These are phyloP conservation scores for Pseudogymnoascus sp. DNA, from an alignment of 2,329 filamentous ascomycete genomes.

Conservation along the genomic window DNA sequence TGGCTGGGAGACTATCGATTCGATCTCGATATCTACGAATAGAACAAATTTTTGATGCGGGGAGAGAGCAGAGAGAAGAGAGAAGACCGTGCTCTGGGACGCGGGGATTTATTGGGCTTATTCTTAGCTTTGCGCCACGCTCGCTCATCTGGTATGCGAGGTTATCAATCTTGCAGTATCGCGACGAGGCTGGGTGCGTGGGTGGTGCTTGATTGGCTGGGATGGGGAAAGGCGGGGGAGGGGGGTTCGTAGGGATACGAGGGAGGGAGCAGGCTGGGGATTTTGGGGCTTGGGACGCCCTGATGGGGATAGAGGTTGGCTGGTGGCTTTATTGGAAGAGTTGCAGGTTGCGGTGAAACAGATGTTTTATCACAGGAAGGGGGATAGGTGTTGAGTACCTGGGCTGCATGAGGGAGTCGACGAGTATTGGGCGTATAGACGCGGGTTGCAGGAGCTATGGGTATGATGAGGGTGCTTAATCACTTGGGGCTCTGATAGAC, in stretches of 20 bases:
- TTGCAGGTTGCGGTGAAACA: not conserved
- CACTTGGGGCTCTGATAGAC: not conserved
- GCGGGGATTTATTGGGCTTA: not conserved
- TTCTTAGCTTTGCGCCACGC: not conserved
- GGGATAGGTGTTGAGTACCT: not conserved
- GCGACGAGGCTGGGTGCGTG: not conserved
- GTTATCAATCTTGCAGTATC: slow-evolving; percentile 2
- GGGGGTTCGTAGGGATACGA: not conserved
- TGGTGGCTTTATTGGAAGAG: not conserved
- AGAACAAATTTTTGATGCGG: not conserved
- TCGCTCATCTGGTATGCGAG: not conserved
- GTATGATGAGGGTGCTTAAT: not conserved
- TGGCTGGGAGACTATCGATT: not conserved
- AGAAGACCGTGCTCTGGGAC: not conserved
- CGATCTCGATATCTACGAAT: not conserved
- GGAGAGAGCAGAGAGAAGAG: not conserved
- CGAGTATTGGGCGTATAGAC: not conserved
- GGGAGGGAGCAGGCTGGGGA: not conserved
- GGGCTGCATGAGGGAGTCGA: not conserved
- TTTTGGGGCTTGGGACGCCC: not conserved
- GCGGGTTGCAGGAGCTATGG: not conserved
- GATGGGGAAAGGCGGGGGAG: not conserved
- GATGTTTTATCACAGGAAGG: not conserved
- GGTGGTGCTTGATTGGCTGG: not conserved
- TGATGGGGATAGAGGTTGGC: not conserved